Percentiles rank a stretch among this genome's conserved stretches.
These are phyloP conservation scores for Thyridium curvatum DNA, from an alignment of 2,329 filamentous ascomycete species.

Conservation along the genomic window DNA sequence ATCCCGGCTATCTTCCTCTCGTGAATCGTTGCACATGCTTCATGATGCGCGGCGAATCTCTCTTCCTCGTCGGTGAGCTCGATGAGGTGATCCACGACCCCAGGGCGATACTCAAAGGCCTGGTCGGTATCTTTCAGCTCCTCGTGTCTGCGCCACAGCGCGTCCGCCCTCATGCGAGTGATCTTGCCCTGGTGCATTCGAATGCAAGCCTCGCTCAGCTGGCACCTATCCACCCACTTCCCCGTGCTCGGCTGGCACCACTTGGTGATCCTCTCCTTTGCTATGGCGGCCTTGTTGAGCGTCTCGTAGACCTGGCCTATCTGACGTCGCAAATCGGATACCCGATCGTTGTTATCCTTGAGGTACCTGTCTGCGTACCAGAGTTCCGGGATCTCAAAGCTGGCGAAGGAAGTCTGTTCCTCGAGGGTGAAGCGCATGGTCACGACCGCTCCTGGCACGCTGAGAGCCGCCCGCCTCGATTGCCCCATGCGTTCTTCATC, in stretches of 20 bases:
- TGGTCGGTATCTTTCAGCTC: constrained; percentile 7
- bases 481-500: too few relatives aligned
- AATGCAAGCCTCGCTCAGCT: constrained; percentile 12
- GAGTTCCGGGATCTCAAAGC: constrained; percentile 14
- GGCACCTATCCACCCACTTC: constrained; percentile 4
- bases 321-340: constrained; percentile 9
- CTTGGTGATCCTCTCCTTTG: constrained; percentile 1
- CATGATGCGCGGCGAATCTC: constrained; percentile 6
- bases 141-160: constrained; percentile 13
- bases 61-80: constrained; percentile 10
- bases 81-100: constrained; percentile 9
- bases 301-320: constrained; percentile 7
- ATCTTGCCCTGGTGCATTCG: constrained; percentile 10
- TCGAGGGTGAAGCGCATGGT: constrained; percentile 12
- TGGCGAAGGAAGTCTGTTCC: not conserved
- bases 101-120: constrained; percentile 12
- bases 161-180: constrained; percentile 10
- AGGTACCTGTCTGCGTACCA: constrained; percentile 17
- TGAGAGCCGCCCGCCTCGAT: constrained; percentile 5
- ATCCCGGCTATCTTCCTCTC: constrained; percentile 9
- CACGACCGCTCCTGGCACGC: constrained; percentile 7
- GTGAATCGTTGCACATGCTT: constrained; percentile 11
- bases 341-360: constrained; percentile 9
- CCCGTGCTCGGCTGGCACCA: constrained; percentile 7
- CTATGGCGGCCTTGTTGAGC: constrained; percentile 6